These are phyloP conservation scores for Termitomyces sp. DNA, from an alignment of 768 basidiomycete genomes.

Conservation along the genomic window DNA sequence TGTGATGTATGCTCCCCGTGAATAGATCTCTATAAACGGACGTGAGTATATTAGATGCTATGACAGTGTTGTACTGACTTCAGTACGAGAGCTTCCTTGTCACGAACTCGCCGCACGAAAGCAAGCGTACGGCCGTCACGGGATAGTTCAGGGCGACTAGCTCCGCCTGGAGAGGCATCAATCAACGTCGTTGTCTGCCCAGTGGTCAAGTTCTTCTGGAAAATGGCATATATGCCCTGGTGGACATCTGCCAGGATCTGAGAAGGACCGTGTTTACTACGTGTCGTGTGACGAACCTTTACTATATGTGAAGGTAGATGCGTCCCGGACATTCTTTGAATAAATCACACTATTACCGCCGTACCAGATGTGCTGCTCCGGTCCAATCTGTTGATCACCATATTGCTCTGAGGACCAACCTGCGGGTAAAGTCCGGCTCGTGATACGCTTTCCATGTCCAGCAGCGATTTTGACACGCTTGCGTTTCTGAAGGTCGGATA, in stretches of 20 bases:
- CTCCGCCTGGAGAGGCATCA: conserved; percentile 59
- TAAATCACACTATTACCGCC: conserved; percentile 56
- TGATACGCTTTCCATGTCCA: conserved; percentile 2
- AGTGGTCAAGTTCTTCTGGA: conserved; percentile 58
- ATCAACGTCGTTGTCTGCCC: conserved; percentile 49
- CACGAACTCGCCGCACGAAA: conserved; percentile 68
- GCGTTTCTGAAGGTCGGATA: conserved; percentile 36
- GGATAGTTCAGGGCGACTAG: conserved; percentile 66
- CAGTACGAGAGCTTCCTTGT: conserved; percentile 67
- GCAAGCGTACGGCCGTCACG: conserved; percentile 65
- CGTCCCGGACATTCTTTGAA: conserved; percentile 58
- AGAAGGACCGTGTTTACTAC: background rate
- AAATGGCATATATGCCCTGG: conserved; percentile 66
- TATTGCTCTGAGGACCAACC: conserved; percentile 62
- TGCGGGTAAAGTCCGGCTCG: conserved; percentile 46
- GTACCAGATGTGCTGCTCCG: conserved; percentile 64
- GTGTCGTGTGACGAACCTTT: conserved; percentile 42
- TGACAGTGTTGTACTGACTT: conserved; percentile 39
- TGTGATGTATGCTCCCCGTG: conserved; percentile 58
- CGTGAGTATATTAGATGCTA: background rate
- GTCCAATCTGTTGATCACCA: conserved; percentile 66
- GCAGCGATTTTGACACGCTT: conserved; percentile 30
- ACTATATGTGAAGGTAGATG: conserved; percentile 49
- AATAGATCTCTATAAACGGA: conserved; percentile 46
- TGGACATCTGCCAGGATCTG: conserved; percentile 50